Evolutionary conservation across 1,284 basidiomycete genomes (phyloP), one percentile per base, ranked within the genome.

Genomic region (Ganoderma sinense): DNA sequence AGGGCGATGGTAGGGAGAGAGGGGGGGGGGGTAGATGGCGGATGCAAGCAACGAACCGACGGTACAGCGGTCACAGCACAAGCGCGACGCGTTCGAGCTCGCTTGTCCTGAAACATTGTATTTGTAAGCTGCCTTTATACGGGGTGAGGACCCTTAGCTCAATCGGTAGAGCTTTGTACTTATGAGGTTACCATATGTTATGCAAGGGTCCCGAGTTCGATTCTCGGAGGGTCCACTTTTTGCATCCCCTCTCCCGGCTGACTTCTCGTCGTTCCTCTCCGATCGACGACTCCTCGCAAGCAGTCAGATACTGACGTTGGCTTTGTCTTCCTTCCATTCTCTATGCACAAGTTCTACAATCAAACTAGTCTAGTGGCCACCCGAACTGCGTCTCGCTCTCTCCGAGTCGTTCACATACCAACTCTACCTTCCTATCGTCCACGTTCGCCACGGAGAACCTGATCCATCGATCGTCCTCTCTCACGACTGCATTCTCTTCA

Each of bases 361-460:
- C 13, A 31, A 29, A n/a, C 51, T 62, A 73, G 53, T 77, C 77
- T 14, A 79, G 41, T 16, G 75, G 69, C 78, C 78, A 80, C 29
- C 74, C 78, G 60, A 79, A 80, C 14, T 45, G 51, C 39, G 26
- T 26, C 65, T 79, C 78, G 66, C 76, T 71, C 74, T 85, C 82
- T 67, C 68, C 76, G 75, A 95, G 77, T 69, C 94, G 83, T 73
- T 84, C 84, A 69, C 91, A 93, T 0, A 92, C 89, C 62, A 81
- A 78, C 69, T 79, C 75, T 0, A 95, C 85, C 72, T 87, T 85
- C 48, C 88, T 87, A 66, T 93, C 90, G 51, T 85, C 84, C 23
- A 95, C 89, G 78, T 95, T 96, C n/a, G 94, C 93, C 4, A 96
- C 91, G 8, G 93, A 93, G 78, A 95, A 93, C 71, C 94, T 83